Base-by-base conservation (phyloP, 1,139 yeast species). In the Ogataea hybrid region DNA sequence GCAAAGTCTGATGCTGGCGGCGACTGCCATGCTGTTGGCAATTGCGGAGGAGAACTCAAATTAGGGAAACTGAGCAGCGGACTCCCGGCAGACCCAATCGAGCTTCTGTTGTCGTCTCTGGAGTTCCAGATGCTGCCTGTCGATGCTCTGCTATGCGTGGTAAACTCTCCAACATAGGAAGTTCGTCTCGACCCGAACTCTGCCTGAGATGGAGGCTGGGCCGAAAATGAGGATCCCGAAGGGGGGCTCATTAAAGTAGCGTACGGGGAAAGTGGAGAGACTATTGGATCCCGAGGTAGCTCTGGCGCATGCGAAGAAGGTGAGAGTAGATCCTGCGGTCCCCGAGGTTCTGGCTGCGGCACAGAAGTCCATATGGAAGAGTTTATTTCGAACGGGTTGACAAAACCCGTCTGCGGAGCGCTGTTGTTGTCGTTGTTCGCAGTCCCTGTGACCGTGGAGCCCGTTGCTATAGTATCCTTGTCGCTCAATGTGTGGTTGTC, bases 1-100 rank as follows among this genome's bases (percentile, higher is more conserved):
- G 53, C 46, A 28, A 49, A 47, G 28, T 54, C 59, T 6, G 56
- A 49, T 18, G 44, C 23, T 8, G 58, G 57, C 5, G 56, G 53
- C 5, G 58, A 53, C n/a, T 40, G 45, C 54, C 57, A 56, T 23
- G 35, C 23, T 29, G 34, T 22, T 16, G 44, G 40, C 4, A 42
- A 42, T 28, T 35, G 48, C 7, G 44, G 49, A 18, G 48, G 51
- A 14, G 44, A 44, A 30, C 44, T 37, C 16, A 42, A 11, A 2
- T 25, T 41, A 3, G 52, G 41, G 30, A 39, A 44, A 12, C 37
- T 40, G 7, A 47, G 33, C 7, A 51, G 31, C 7, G 58, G 58
- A n/a, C 57, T 53, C 3, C 53, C 49, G 8, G 51, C 44, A 9
- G 58, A 52, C 5, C 53, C 56, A 6, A 48, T 35, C 5, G 57